Evolutionary conservation across 83 land plant genomes (phyloP), one percentile per base, ranked within the genome.

Genomic region (Picea abies): DNA sequence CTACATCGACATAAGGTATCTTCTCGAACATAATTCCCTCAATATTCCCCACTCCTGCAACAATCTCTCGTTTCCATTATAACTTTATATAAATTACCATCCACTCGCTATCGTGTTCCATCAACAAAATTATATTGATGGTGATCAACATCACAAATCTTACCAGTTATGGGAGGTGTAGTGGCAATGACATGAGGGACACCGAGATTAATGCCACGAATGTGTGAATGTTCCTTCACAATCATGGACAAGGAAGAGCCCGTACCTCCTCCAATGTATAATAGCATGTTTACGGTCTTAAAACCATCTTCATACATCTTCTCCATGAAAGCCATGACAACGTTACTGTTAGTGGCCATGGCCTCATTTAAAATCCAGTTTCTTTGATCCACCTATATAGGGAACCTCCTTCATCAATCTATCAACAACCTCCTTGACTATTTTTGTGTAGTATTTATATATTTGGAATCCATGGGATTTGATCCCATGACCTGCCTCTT

Each of bases 1-100:
- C 11, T 37, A 83, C 83, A 83, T 83, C 84, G 2, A 71, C 72
- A 4, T 8, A 15, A 9, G 83, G 84, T 29, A 83, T 63, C 10
- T 32, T 5, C n/a, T 79, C 56, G 20, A 83, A 83, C 83, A 83
- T 83, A 37, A 64, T 63, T 9, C 84, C 83, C 26, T 47, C 49
- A 44, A 83, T 84, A 63, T 83, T 66, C 3, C 23, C 35, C 29
- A 26, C 35, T 64, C 29, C 67, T 64, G 9, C 4, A 62, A 62
- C 41, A 39, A 2, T 39, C 16, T 0, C 63, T 62, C 16, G 12
- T 16, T 16, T 29, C 29, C 16, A 62, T 62, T 15, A 16, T 62
- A 14, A 14, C 10, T 62, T 20, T 62, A 16, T 62, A 62, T 62
- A 22, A 64, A 29, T 29, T 29, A 29, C 29, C 29, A 29, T 29